Evolutionary conservation across 768 basidiomycete genomes (phyloP).

Genomic region (Cystobasidium onofrii): DNA sequence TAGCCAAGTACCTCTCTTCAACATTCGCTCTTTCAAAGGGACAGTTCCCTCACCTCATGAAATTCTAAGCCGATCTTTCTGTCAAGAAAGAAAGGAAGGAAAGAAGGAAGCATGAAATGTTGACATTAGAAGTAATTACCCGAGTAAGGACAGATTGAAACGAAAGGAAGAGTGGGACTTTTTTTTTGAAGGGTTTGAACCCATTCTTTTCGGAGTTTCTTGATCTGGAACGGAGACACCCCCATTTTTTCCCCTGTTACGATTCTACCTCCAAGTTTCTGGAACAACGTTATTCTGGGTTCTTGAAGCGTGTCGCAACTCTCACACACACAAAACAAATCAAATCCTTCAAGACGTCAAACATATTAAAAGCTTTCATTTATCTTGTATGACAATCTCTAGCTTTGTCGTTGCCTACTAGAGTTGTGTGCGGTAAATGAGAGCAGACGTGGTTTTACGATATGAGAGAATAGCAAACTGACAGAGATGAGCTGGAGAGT

Average conservation of each 20-base stretch:
- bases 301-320: too few species aligned
- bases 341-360: not conserved
- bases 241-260: not conserved
- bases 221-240: not conserved
- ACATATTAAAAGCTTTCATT: too few species aligned
- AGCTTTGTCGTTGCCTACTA: not conserved
- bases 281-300: too few species aligned
- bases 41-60: constrained; percentile 89
- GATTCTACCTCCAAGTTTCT: not conserved
- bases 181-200: not conserved
- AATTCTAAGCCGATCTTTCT: constrained; percentile 60
- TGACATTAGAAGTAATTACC: too few species aligned
- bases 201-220: not conserved
- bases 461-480: not conserved
- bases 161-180: not conserved
- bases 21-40: constrained; percentile 93
- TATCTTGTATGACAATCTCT: too few species aligned
- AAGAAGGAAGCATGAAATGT: not conserved
- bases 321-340: not conserved
- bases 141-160: not conserved
- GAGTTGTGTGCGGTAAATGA: not conserved
- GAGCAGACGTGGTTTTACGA: not conserved
- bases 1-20: constrained; percentile 85
- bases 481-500: too few species aligned
- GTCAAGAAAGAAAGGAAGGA: not conserved